Evolutionary conservation across 2,329 filamentous ascomycete genomes (phyloP), one percentile per base, ranked within the genome.

Genomic region (Colletotrichum simmondsii): DNA sequence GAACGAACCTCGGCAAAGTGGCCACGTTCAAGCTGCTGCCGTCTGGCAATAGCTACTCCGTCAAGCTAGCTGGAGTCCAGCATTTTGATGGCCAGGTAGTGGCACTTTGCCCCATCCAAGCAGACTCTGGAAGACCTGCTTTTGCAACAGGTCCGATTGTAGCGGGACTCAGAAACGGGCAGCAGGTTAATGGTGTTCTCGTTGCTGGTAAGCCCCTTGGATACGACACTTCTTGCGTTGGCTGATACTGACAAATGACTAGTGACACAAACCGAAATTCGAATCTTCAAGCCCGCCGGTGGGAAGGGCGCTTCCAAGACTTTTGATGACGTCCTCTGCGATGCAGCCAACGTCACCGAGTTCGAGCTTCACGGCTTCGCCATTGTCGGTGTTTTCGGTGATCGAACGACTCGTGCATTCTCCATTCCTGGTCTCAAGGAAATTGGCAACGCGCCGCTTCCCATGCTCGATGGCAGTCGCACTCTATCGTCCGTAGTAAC

Each of bases 11-110:
- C 35, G 97, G 97, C 53, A 94, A 94, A 77, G 85, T 98, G 22
- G 91, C 92, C 7, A 98, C 96, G 0, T 96, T 98, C 84, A 98
- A 98, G 84, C 87, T 99, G 26, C 85, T 98, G 2, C 97, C 97
- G 0, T 88, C 92, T 16, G 90, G 89, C 65, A 90, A 92, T 5
- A 88, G 91, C 12, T 98, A 97, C 81, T 87, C 90, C 12, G 94
- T 91, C 14, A 89, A 93, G 68, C 88, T 93, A 62, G 93, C 90
- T 2, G 97, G 96, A 1, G 86, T 92, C 3, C 87, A 90, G 5
- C 82, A 88, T 2, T 84, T 95, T 35, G 91, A 94, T 66, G 94
- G 92, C 74, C 87, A 84, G 69, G 86, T 99, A 53, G 88, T 98
- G 60, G 91, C 91, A 16, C 92, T 99, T 53, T 91, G 88, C 66